A percentile compares a stretch with the other conserved stretches of the same genome.
phyloP scores from a whole-genome alignment of 2,329 filamentous ascomycete species.

The Gaeumannomyces tritici region DNA sequence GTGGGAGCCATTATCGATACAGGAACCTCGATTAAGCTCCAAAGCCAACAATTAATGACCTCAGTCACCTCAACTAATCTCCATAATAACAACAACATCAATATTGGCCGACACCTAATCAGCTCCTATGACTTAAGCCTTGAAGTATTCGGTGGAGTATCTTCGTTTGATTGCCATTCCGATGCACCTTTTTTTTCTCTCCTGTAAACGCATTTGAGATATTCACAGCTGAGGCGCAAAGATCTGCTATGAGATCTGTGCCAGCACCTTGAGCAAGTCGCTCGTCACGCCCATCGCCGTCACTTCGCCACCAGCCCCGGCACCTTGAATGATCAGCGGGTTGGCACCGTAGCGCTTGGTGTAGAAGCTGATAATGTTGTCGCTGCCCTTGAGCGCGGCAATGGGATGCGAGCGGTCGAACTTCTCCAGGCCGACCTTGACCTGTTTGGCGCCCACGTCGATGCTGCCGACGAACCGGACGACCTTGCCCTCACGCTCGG shows the following conservation, averaged over 20 bases:
- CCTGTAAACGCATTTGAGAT: background rate
- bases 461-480: slow-evolving; percentile 91
- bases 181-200: background rate
- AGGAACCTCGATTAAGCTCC: too few species aligned
- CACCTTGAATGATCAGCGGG: slow-evolving; percentile 89
- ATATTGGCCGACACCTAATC: background rate
- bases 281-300: slow-evolving; percentile 97
- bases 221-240: too few species aligned
- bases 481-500: slow-evolving; percentile 80
- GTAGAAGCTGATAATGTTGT: slow-evolving; percentile 99
- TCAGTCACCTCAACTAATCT: too few species aligned
- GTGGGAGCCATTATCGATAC: too few species aligned
- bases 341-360: slow-evolving; percentile 88
- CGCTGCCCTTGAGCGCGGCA: slow-evolving; percentile 88
- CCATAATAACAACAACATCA: background rate
- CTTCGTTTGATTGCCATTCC: too few species aligned
- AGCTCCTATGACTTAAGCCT: too few species aligned
- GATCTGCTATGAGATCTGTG: slow-evolving; percentile 45
- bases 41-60: too few species aligned
- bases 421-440: slow-evolving; percentile 88
- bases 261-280: slow-evolving; percentile 82
- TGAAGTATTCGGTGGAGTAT: too few species aligned
- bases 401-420: slow-evolving; percentile 85
- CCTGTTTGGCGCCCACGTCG: slow-evolving; percentile 67
- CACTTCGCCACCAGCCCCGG: slow-evolving; percentile 86